Evolutionary conservation across 257 asterid genomes (phyloP), one percentile per base, ranked within the genome.

Genomic region (Prunella vulgaris): DNA sequence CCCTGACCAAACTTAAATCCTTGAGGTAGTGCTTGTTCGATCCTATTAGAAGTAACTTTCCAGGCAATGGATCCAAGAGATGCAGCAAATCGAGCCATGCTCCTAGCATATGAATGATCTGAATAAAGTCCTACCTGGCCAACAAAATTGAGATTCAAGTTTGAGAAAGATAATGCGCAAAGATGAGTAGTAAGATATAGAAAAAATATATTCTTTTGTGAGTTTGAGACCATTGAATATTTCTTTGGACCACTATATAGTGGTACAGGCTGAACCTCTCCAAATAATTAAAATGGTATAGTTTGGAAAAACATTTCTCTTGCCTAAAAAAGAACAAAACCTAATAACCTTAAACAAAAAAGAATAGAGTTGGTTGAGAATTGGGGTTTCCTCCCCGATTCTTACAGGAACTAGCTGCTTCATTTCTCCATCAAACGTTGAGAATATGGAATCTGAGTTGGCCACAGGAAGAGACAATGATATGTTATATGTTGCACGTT

Each of bases 11-110:
- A 95, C 79, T 89, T 84, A 69, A 78, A 77, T 28, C 86, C 99
- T 73, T 87, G 78, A 78, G 99, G 96, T 53, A 95, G 82, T 64
- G 89, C 94, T 76, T 86, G 96, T 78, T 89, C 98, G 48, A 95
- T 92, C 75, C 90, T 88, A 78, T 83, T 85, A 24, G 99, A 89
- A 69, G 98, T 93, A 67, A 86, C 82, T 80, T 74, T 73, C 99
- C 99, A 95, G 32, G 95, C 97, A 72, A 84, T 86, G 32, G 97
- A 85, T 40, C 99, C 97, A 27, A 95, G 95, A 28, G 90, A 80
- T 32, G 98, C 96, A 60, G 98, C 92, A 78, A 87, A 95, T 66
- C 93, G 87, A 77, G 98, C 82, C 51, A 95, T 84, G 88, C 99
- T 95, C 80, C 98, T 83, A 5, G 95, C 94, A 70, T 95, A 95